Evolutionary conservation across 768 basidiomycete genomes (phyloP).

Genomic region (Tricholoma hemisulphureum): DNA sequence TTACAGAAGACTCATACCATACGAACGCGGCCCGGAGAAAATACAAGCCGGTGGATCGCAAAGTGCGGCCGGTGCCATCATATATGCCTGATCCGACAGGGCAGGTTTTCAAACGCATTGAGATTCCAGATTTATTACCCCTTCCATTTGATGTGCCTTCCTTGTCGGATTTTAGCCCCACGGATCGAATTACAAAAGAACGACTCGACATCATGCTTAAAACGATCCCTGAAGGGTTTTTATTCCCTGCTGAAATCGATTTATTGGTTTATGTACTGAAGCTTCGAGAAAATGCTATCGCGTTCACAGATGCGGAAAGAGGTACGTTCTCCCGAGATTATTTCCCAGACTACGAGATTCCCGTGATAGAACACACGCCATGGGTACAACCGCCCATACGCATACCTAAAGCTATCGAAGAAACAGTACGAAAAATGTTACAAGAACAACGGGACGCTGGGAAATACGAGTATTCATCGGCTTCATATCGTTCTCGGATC

Average conservation of each 20-base stretch:
- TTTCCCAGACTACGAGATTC: no score
- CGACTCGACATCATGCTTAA: conserved; percentile 14
- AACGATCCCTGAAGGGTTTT: conserved; percentile 2
- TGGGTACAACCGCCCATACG: no score
- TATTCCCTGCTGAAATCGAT: conserved; percentile 12
- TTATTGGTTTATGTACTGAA: conserved; percentile 16
- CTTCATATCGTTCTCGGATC: conserved; percentile 21
- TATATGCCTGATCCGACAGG: conserved; percentile 21
- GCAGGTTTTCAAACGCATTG: no score
- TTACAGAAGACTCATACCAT: neutral
- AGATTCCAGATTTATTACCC: conserved; percentile 4
- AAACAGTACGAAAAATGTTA: conserved; percentile 22
- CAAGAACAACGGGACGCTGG: conserved; percentile 14
- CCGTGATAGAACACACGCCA: no score
- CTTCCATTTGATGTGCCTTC: conserved; percentile 6
- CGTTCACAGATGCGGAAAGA: no score
- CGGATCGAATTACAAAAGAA: conserved; percentile 10
- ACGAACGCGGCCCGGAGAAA: neutral
- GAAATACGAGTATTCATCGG: conserved; percentile 19
- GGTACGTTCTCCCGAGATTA: no score
- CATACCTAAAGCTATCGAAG: no score
- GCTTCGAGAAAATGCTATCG: conserved; percentile 12
- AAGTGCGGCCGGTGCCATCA: conserved; percentile 23
- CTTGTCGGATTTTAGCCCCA: conserved; percentile 6
- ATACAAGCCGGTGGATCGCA: conserved; percentile 25